A percentile compares a stretch with the other conserved stretches of the same genome.
Conservation (phyloP, 139 green algal species). For the Edaphochlamys debaryana region DNA sequence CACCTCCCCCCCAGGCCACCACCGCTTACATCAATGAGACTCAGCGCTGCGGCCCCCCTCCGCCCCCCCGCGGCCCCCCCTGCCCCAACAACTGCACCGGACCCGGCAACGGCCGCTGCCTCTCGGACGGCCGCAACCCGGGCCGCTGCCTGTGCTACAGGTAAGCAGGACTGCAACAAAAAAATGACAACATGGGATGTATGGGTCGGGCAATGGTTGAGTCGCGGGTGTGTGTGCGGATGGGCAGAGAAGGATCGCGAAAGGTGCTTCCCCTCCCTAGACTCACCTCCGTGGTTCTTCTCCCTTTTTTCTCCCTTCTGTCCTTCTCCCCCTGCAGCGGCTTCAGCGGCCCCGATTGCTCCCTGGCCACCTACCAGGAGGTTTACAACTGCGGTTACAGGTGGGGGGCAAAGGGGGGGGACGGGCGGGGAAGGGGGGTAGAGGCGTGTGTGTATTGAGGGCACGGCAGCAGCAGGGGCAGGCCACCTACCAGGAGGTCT, state of each 20-base stretch:
- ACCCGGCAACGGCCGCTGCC: conserved; percentile 37
- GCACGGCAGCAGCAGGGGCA: too few relatives aligned
- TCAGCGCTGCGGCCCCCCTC: conserved; percentile 7
- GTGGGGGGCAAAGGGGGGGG: neutral
- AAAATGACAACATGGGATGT: too few relatives aligned
- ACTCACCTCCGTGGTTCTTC: too few relatives aligned
- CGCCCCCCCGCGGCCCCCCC: neutral
- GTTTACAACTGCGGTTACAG: conserved; percentile 47
- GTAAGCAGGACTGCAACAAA: too few relatives aligned
- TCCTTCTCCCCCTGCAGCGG: too few relatives aligned
- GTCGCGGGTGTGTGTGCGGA: too few relatives aligned
- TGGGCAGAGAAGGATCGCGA: too few relatives aligned
- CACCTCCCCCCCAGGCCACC: conserved; percentile 9
- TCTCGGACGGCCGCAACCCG: conserved; percentile 17
- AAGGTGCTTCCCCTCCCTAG: too few relatives aligned
- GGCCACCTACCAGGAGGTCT: conserved; percentile 8
- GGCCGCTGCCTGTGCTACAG: conserved; percentile 39
- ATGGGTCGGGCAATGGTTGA: too few relatives aligned
- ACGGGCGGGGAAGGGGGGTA: neutral
- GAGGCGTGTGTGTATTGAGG: too few relatives aligned
- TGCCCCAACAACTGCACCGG: conserved; percentile 28
- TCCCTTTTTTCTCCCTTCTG: too few relatives aligned
- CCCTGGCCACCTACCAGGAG: conserved; percentile 2
- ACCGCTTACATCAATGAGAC: conserved; percentile 19
- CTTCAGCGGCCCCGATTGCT: conserved; percentile 21